Evolutionary conservation across 139 green algal genomes (phyloP).

Genomic region (Tetratostichococcus sp.): DNA sequence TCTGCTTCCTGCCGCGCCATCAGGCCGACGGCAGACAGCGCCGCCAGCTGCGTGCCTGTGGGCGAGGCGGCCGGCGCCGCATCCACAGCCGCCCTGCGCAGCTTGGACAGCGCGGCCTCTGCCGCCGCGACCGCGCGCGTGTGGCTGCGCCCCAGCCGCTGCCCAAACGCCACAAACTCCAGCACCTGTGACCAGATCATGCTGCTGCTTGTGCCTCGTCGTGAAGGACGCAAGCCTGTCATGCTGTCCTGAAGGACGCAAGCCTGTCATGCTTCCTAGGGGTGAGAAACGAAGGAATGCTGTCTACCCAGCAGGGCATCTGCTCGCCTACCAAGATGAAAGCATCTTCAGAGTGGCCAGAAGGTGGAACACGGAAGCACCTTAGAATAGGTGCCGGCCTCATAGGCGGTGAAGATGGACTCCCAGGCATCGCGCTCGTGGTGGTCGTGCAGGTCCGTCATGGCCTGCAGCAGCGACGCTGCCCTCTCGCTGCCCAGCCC

Average conservation of each 20-base stretch:
- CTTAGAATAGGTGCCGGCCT: conserved; percentile 72
- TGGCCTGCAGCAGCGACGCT: conserved; percentile 32
- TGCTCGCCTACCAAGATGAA: too few species aligned
- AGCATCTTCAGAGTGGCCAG: too few species aligned
- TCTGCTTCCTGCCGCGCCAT: neutral
- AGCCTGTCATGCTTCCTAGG: too few species aligned
- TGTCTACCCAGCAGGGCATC: too few species aligned
- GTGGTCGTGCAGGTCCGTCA: conserved; percentile 49
- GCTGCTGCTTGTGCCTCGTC: too few species aligned
- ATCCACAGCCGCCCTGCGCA: neutral
- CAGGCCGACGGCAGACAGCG: neutral
- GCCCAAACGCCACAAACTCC: conserved; percentile 78
- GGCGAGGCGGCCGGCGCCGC: too few species aligned
- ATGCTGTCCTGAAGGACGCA: too few species aligned
- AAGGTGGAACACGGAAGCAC: conserved; percentile 6
- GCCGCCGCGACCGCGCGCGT: conserved; percentile 30
- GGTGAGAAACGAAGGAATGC: too few species aligned
- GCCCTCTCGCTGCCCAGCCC: neutral
- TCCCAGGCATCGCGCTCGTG: conserved; percentile 70
- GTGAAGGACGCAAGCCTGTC: too few species aligned
- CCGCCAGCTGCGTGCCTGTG: neutral
- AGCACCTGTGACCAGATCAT: conserved; percentile 49
- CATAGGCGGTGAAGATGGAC: conserved; percentile 60
- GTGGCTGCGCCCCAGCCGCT: conserved; percentile 60
- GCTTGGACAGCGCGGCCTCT: conserved; percentile 19